phyloP scores from a whole-genome alignment of 2,329 filamentous ascomycete species.

The Aspergillus fischeri region DNA sequence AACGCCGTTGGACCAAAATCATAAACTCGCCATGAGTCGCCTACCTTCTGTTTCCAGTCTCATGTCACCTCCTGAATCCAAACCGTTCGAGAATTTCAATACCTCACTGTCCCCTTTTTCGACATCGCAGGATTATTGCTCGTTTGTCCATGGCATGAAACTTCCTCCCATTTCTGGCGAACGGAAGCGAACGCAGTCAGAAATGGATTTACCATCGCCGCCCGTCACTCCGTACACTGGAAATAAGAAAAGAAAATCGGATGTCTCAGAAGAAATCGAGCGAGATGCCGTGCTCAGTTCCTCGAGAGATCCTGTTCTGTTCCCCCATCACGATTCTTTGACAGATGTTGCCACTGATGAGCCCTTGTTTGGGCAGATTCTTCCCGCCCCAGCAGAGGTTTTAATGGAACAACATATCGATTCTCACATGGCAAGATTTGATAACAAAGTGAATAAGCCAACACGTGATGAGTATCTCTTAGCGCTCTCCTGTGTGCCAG shows the following conservation, averaged over 20 bases:
- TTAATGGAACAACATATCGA: slow-evolving; percentile 41
- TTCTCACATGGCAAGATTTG: slow-evolving; percentile 39
- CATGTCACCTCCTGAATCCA: slow-evolving; percentile 47
- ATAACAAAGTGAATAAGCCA: slow-evolving; percentile 39
- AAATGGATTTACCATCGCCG: slow-evolving; percentile 44
- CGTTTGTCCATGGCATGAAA: slow-evolving; percentile 29
- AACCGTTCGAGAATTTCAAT: slow-evolving; percentile 48
- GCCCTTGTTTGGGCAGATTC: slow-evolving; percentile 39
- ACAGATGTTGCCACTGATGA: slow-evolving; percentile 34
- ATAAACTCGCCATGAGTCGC: slow-evolving; percentile 37
- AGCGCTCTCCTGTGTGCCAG: slow-evolving; percentile 41
- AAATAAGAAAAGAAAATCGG: slow-evolving; percentile 36
- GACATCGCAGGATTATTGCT: slow-evolving; percentile 23
- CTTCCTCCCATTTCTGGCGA: slow-evolving; percentile 40
- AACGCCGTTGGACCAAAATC: slow-evolving; percentile 18
- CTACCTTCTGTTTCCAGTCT: slow-evolving; percentile 42
- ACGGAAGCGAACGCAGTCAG: slow-evolving; percentile 39
- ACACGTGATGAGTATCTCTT: slow-evolving; percentile 43
- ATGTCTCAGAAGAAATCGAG: slow-evolving; percentile 31
- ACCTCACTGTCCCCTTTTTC: slow-evolving; percentile 25
- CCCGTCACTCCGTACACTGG: slow-evolving; percentile 43
- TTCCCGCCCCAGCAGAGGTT: slow-evolving; percentile 31
- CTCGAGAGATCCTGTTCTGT: slow-evolving; percentile 40
- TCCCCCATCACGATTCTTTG: slow-evolving; percentile 35
- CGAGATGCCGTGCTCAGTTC: slow-evolving; percentile 22